Conservation (phyloP, 257 asterid species). For the Petrea volubilis region DNA sequence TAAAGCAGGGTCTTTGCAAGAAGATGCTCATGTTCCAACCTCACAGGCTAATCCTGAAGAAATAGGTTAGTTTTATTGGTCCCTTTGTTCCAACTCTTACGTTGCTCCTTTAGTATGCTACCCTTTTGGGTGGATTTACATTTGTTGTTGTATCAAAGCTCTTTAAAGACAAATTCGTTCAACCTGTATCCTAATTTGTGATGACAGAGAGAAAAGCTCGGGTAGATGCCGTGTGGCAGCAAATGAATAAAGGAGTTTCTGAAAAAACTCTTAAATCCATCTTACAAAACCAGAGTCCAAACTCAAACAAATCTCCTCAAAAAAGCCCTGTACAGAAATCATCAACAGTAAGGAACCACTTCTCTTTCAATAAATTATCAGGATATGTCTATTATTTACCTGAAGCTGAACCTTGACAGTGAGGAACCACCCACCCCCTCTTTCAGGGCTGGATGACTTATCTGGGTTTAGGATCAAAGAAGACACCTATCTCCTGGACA, state of each 20-base stretch:
- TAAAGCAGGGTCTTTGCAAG: constrained; percentile 32
- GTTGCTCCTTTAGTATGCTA: background rate
- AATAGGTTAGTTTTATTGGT: constrained; percentile 31
- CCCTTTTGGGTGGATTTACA: background rate
- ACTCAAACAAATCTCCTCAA: constrained; percentile 35
- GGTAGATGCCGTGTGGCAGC: constrained; percentile 85
- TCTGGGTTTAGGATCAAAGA: constrained; percentile 76
- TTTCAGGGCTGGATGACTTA: constrained; percentile 79
- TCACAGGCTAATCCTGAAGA: constrained; percentile 41
- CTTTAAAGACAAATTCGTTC: constrained; percentile 1
- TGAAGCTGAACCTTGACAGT: constrained; percentile 22
- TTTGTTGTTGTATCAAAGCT: background rate
- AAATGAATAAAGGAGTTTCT: constrained; percentile 91
- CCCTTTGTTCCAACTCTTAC: background rate
- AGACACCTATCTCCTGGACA: constrained; percentile 39
- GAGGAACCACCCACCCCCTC: constrained; percentile 15
- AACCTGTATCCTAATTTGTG: constrained; percentile 13
- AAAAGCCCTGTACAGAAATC: constrained; percentile 42
- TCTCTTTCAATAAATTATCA: constrained; percentile 9
- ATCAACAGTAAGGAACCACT: constrained; percentile 42
- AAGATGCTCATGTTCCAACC: constrained; percentile 25
- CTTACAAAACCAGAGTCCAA: constrained; percentile 38
- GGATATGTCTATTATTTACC: constrained; percentile 8
- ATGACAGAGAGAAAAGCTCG: constrained; percentile 79
- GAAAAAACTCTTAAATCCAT: constrained; percentile 59